Evolutionary conservation across 2,329 filamentous ascomycete species (phyloP), one percentile per base, ranked within the genome.

Genomic region (Botrytis squamosa): DNA sequence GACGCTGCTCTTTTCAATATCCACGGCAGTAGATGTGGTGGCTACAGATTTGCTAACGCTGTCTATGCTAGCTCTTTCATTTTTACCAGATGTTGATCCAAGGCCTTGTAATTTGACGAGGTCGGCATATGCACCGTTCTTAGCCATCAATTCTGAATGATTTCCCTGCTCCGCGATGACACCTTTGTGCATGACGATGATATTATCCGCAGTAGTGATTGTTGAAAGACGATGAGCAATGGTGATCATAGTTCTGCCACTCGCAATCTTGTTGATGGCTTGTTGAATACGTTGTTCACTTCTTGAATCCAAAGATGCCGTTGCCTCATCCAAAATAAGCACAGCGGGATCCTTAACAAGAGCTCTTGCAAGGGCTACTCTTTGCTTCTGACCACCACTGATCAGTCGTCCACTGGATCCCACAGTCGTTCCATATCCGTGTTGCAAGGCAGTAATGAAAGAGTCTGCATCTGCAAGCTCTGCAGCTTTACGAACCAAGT

Each of bases 251-350:
- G 95, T 98, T 63, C 95, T 92, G 65, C 93, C 94, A 77, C 91
- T 87, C 18, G 93, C 92, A 67, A 98, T 89, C 25, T 88, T 93
- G 72, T 92, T 90, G 42, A 98, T 88, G 38, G 94, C 94, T 71
- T 91, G 88, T 82, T 97, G 94, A 74, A 97, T 97, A 80, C 95
- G 92, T 81, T 96, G 92, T 82, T 97, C 94, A 0, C 94, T 97
- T 77, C 95, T 92, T 0, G 93, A 93, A 81, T 97, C 94, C 33
- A 97, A 81, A 1, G 88, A 85, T 0, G 88, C 85, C 3, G 89
- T 91, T 6, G 89, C 88, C 77, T 91, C 89, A 59, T 91, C 89
- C 3, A 90, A 82, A 16, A 91, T 84, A 4, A 91, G 83, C 20
- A 91, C 86, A 70, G 83, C 84, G 1, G 88, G 88, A 46, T 90